Conservation (phyloP, 169 alveolate species). For the Plasmodium sp. region DNA sequence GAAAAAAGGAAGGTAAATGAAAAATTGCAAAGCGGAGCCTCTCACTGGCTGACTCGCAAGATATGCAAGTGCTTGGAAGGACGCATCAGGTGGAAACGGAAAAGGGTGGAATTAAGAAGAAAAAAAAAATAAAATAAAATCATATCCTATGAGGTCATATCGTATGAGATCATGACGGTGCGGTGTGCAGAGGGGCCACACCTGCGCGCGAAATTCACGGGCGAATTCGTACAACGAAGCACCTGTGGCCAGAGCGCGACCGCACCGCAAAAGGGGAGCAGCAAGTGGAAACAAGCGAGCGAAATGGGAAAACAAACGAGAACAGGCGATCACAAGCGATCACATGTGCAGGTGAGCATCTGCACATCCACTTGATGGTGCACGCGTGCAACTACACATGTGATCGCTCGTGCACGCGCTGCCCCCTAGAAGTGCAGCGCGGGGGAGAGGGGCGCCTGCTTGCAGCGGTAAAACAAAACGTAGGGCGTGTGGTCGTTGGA, state of each 20-base stretch:
- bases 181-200: neutral
- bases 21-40: neutral
- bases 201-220: neutral
- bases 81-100: neutral
- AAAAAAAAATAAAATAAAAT: neutral
- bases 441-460: slow-evolving; percentile 84
- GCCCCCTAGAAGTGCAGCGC: slow-evolving; percentile 16
- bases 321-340: neutral
- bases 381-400: neutral
- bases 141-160: neutral
- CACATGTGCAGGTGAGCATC: too few relatives aligned
- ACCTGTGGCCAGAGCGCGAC: neutral
- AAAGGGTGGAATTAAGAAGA: neutral
- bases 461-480: slow-evolving; percentile 83
- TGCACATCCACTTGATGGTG: too few relatives aligned
- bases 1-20: neutral
- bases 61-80: neutral
- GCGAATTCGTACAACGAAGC: neutral
- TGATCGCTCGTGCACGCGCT: neutral
- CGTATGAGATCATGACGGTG: neutral
- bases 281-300: too few relatives aligned
- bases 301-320: neutral
- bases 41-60: neutral
- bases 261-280: neutral
- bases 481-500: slow-evolving; percentile 83